These are phyloP conservation scores for Corchorus olitorius DNA, from an alignment of 345 rosid species.

Conservation along the genomic window DNA sequence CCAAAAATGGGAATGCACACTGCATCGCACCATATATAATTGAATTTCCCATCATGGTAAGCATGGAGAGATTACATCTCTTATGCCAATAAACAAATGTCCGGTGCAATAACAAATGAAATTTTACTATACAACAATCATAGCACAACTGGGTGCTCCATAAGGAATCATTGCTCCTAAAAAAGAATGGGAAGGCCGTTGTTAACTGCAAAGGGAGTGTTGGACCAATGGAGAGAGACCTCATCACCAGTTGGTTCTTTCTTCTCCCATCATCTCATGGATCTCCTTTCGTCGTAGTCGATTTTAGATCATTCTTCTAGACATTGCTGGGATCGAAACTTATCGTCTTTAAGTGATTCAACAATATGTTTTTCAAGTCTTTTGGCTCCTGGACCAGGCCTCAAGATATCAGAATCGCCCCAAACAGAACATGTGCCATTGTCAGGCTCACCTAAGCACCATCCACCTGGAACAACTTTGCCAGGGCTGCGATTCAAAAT, in stretches of 20 bases:
- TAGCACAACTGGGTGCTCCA: neutral
- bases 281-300: neutral
- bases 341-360: conserved; percentile 50
- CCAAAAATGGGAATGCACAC: neutral
- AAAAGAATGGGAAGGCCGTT: neutral
- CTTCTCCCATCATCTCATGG: neutral
- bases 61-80: neutral
- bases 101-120: neutral
- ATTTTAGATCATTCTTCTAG: conserved; percentile 37
- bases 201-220: neutral
- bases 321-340: conserved; percentile 63
- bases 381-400: conserved; percentile 80
- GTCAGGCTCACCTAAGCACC: conserved; percentile 78
- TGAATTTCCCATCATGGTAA: neutral
- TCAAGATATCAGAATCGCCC: conserved; percentile 85
- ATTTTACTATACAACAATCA: neutral
- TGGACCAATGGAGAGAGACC: neutral
- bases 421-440: conserved; percentile 65
- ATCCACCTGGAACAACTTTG: conserved; percentile 79
- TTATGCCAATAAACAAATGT: neutral
- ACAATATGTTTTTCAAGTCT: conserved; percentile 73
- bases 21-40: neutral
- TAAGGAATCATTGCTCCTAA: neutral
- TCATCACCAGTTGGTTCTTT: neutral
- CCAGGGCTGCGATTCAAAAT: conserved; percentile 60